These are phyloP conservation scores for Polyplosphaeria fusca DNA, from an alignment of 495 filamentous ascomycete genomes.

Conservation along the genomic window DNA sequence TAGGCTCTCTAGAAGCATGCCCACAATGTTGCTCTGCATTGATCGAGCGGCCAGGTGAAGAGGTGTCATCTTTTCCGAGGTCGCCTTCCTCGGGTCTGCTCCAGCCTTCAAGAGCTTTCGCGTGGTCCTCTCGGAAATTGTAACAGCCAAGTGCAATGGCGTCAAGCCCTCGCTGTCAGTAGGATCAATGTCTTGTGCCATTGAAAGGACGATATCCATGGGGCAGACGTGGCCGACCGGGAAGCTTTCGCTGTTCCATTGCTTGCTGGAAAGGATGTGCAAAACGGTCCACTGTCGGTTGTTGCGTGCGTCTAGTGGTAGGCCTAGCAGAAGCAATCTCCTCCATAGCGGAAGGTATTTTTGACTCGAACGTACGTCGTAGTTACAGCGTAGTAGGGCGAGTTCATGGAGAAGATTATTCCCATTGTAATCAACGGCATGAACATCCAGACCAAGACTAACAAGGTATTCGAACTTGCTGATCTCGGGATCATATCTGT, in stretches of 20 bases:
- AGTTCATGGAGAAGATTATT: conserved; percentile 5
- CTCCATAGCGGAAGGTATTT: not conserved
- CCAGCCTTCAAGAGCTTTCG: conserved; percentile 14
- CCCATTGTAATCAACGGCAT: not conserved
- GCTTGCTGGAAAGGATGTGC: not conserved
- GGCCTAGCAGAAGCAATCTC: not conserved
- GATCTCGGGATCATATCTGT: not conserved
- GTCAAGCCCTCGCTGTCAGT: conserved; percentile 15
- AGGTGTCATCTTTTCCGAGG: not conserved
- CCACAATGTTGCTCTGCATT: conserved; percentile 10
- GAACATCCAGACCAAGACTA: not conserved
- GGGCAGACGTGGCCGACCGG: not conserved
- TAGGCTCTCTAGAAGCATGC: conserved; percentile 4
- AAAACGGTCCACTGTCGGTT: conserved; percentile 1
- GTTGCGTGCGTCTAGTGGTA: not conserved
- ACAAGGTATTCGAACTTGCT: not conserved
- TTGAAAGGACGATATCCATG: not conserved
- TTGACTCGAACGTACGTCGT: not conserved
- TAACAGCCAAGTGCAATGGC: conserved; percentile 17
- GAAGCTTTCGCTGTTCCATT: not conserved
- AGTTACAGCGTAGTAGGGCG: not conserved
- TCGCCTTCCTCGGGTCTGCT: conserved; percentile 4
- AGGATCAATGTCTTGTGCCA: not conserved
- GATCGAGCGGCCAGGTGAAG: conserved; percentile 17
- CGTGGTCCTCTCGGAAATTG: not conserved